Conservation (phyloP, 2,329 filamentous ascomycete species). For the Sclerotinia borealis region DNA sequence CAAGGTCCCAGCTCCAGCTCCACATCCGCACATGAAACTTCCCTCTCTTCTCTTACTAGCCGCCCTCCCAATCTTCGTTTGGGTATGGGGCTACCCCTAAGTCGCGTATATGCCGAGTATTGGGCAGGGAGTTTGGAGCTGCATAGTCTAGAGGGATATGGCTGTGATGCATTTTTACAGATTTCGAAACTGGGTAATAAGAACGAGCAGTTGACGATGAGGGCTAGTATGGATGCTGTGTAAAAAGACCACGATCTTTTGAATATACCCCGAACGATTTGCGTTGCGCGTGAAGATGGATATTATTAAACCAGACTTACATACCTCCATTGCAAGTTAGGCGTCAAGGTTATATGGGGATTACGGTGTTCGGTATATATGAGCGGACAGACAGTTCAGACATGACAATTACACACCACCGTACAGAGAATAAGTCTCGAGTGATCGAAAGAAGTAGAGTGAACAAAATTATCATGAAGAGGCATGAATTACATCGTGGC, state of each 20-base stretch:
- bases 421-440: neutral
- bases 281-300: neutral
- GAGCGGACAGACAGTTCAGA: neutral
- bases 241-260: constrained; percentile 14
- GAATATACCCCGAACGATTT: neutral
- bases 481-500: constrained; percentile 34
- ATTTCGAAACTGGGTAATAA: constrained; percentile 97
- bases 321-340: neutral
- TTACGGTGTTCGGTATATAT: neutral
- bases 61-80: constrained; percentile 80
- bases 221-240: constrained; percentile 72
- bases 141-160: constrained; percentile 91
- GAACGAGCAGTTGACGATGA: constrained; percentile 83
- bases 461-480: constrained; percentile 17
- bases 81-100: constrained; percentile 90
- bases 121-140: constrained; percentile 91
- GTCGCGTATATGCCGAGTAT: constrained; percentile 92
- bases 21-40: constrained; percentile 36
- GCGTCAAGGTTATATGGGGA: neutral
- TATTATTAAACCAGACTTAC: neutral
- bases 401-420: neutral
- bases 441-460: neutral
- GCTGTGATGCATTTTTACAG: constrained; percentile 91
- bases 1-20: neutral
- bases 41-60: constrained; percentile 72